phyloP scores from a whole-genome alignment of 306 rosid species.

The Prunus campanulata region DNA sequence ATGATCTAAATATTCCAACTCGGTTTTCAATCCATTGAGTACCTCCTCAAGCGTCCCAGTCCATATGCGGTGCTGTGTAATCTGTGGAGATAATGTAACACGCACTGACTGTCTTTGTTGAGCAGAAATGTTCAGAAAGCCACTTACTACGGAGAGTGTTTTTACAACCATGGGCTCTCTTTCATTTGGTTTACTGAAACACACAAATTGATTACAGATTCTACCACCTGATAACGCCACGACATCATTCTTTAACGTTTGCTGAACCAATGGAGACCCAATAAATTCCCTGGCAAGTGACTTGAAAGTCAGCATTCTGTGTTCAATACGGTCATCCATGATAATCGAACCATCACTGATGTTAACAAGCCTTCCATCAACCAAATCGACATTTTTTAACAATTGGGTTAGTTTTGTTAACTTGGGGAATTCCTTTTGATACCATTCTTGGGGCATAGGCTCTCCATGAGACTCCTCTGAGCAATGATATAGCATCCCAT shows the following conservation, averaged over 20 bases:
- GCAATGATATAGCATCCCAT: conserved; percentile 45
- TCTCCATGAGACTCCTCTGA: conserved; percentile 36
- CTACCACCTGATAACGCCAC: too few relatives aligned
- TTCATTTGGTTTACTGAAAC: too few relatives aligned
- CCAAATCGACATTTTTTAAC: conserved; percentile 54
- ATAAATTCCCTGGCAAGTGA: too few relatives aligned
- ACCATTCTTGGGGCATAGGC: conserved; percentile 46
- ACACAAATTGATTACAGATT: too few relatives aligned
- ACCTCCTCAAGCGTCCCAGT: conserved; percentile 51
- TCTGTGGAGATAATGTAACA: conserved; percentile 63
- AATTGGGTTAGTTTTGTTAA: conserved; percentile 33
- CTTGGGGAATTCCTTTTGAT: conserved; percentile 43
- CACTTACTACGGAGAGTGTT: too few relatives aligned
- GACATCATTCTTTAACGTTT: too few relatives aligned
- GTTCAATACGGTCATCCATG: too few relatives aligned
- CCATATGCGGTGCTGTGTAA: conserved; percentile 76
- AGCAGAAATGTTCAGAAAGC: too few relatives aligned
- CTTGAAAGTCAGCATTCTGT: too few relatives aligned
- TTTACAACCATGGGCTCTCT: too few relatives aligned
- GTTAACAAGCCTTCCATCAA: conserved; percentile 66
- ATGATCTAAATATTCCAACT: conserved; percentile 45
- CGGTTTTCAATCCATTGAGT: conserved; percentile 52
- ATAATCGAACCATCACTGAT: conserved; percentile 46
- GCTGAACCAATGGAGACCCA: too few relatives aligned
- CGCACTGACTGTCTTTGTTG: too few relatives aligned